A percentile compares a stretch with the other conserved stretches of the same genome.
Evolutionary conservation across 169 alveolate genomes (phyloP).

Genomic region (Plasmodium vivax): DNA sequence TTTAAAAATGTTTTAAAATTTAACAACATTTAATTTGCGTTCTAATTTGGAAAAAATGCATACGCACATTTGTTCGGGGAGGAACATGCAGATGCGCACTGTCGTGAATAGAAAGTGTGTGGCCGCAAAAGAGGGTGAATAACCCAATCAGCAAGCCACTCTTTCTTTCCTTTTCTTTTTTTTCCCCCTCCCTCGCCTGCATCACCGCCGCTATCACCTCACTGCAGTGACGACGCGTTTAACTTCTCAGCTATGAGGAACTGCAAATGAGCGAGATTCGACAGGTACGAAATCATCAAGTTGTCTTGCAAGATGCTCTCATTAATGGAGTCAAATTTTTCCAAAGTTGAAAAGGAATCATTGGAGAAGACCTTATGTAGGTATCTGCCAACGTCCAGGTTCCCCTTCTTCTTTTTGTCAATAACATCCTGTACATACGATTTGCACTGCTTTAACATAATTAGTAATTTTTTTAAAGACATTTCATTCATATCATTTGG

Average conservation of each 20-base stretch:
- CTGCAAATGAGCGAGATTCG: slow-evolving; percentile 86
- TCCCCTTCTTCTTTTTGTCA: slow-evolving; percentile 76
- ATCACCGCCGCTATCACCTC: background rate
- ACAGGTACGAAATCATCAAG: slow-evolving; percentile 86
- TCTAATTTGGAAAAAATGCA: background rate
- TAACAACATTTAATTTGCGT: slow-evolving; percentile 25
- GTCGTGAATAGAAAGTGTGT: background rate
- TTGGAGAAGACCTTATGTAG: slow-evolving; percentile 83
- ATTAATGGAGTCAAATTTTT: slow-evolving; percentile 86
- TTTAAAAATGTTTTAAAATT: background rate
- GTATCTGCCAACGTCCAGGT: slow-evolving; percentile 88
- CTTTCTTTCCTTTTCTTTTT: slow-evolving; percentile 37
- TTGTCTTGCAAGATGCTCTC: slow-evolving; percentile 89
- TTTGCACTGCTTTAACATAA: slow-evolving; percentile 73
- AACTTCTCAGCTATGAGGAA: slow-evolving; percentile 89
- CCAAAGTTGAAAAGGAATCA: slow-evolving; percentile 81
- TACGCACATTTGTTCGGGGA: background rate
- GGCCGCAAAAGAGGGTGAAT: background rate
- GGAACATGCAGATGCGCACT: background rate
- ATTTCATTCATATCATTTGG: slow-evolving; percentile 70
- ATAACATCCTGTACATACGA: slow-evolving; percentile 78
- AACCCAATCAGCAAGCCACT: background rate
- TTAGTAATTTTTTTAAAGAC: slow-evolving; percentile 65
- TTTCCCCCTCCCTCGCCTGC: slow-evolving; percentile 1
- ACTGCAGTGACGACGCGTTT: slow-evolving; percentile 84